Percentiles rank a stretch among this genome's conserved stretches.
These are phyloP conservation scores for Alnus rubra DNA, from an alignment of 306 rosid genomes.

Conservation along the genomic window DNA sequence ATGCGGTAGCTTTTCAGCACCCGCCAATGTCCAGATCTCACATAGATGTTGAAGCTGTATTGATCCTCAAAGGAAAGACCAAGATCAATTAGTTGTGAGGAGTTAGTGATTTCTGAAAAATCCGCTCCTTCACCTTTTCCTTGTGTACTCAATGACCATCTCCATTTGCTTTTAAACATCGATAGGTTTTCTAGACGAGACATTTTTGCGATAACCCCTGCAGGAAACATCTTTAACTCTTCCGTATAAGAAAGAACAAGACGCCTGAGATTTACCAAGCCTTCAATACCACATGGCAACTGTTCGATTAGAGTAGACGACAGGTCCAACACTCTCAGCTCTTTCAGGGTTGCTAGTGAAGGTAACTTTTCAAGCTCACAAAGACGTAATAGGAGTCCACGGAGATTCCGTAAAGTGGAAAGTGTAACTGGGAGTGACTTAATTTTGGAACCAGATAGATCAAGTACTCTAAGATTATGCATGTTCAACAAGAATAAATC, in stretches of 20 bases:
- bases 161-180: slow-evolving; percentile 20
- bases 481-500: slow-evolving; percentile 25
- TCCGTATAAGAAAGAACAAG: slow-evolving; percentile 30
- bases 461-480: slow-evolving; percentile 28
- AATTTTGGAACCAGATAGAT: slow-evolving; percentile 27
- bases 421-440: slow-evolving; percentile 6
- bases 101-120: slow-evolving; percentile 15
- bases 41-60: slow-evolving; percentile 18
- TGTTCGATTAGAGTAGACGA: slow-evolving; percentile 15
- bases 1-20: slow-evolving; percentile 19
- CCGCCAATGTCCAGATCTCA: slow-evolving; percentile 21
- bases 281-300: slow-evolving; percentile 32
- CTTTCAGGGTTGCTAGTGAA: slow-evolving; percentile 22
- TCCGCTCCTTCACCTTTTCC: slow-evolving; percentile 1
- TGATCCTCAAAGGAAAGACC: slow-evolving; percentile 20
- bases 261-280: slow-evolving; percentile 28
- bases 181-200: slow-evolving; percentile 10
- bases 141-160: slow-evolving; percentile 10
- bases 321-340: slow-evolving; percentile 32
- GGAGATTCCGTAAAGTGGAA: slow-evolving; percentile 25
- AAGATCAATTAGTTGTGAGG: slow-evolving; percentile 7
- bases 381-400: slow-evolving; percentile 30
- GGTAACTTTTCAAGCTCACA: slow-evolving; percentile 31
- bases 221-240: slow-evolving; percentile 13
- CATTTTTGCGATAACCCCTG: slow-evolving; percentile 3